These are phyloP conservation scores for Diplogelasinospora grovesii DNA, from an alignment of 495 filamentous ascomycete species.

Conservation along the genomic window DNA sequence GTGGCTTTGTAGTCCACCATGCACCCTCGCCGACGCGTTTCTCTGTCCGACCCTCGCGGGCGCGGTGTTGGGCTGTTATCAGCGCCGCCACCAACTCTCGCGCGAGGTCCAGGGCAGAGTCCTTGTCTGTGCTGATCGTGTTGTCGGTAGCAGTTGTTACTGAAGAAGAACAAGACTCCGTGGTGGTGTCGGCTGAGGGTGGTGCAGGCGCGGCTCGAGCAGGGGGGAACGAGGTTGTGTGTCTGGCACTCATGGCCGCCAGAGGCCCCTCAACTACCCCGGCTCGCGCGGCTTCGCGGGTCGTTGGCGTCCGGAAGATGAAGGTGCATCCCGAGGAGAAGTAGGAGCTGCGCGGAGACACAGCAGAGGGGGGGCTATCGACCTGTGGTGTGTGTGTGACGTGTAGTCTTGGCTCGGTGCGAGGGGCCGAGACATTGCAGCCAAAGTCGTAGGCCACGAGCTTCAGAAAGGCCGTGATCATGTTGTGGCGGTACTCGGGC, in stretches of 20 bases:
- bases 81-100: conserved; percentile 70
- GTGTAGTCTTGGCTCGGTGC: conserved; percentile 55
- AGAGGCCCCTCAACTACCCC: conserved; percentile 74
- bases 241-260: conserved; percentile 53
- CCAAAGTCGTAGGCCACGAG: conserved; percentile 73
- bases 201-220: conserved; percentile 6
- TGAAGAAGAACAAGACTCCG: background rate
- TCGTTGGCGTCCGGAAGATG: conserved; percentile 60
- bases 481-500: conserved; percentile 61
- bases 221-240: conserved; percentile 42
- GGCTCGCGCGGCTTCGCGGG: conserved; percentile 60
- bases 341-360: conserved; percentile 36
- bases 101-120: conserved; percentile 60
- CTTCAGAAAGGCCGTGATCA: conserved; percentile 68
- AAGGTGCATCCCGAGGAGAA: conserved; percentile 48
- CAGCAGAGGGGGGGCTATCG: conserved; percentile 19
- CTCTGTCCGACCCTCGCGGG: conserved; percentile 61
- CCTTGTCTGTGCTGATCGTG: conserved; percentile 15
- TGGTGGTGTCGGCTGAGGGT: background rate
- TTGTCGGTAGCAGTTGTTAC: background rate
- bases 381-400: conserved; percentile 48
- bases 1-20: conserved; percentile 71
- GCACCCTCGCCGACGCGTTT: conserved; percentile 61
- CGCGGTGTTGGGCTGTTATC: conserved; percentile 74
- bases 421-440: conserved; percentile 60